Percentiles rank a stretch among this genome's conserved stretches.
Conservation (phyloP, 2,329 filamentous ascomycete species). For the Tolypocladium tropicale region DNA sequence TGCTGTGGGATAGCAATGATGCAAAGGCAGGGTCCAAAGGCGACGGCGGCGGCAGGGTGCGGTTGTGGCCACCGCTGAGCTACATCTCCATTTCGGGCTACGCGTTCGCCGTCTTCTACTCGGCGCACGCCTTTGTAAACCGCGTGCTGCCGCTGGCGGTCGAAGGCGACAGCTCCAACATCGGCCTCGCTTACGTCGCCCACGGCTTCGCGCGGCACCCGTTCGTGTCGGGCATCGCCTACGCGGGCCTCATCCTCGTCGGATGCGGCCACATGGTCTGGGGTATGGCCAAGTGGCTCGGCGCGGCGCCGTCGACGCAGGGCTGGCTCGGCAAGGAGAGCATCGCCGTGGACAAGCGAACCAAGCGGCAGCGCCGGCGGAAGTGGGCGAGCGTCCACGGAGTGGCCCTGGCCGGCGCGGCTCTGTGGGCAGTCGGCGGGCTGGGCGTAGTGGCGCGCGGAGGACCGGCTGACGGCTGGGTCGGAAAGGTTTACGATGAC, state of each 20-base stretch:
- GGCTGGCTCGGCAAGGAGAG: conserved; percentile 33
- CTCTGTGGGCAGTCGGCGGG: conserved; percentile 73
- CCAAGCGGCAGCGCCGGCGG: conserved; percentile 45
- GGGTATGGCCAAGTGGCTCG: conserved; percentile 77
- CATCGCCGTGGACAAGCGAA: conserved; percentile 36
- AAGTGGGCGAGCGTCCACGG: conserved; percentile 65
- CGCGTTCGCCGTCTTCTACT: conserved; percentile 51
- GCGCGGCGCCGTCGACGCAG: conserved; percentile 46
- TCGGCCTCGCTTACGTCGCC: conserved; percentile 72
- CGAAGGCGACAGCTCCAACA: conserved; percentile 77
- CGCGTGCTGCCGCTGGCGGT: conserved; percentile 63
- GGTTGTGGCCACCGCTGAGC: conserved; percentile 59
- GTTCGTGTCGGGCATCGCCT: conserved; percentile 55
- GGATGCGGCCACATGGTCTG: conserved; percentile 73
- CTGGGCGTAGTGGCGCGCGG: conserved; percentile 67
- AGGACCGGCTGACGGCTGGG: conserved; percentile 64
- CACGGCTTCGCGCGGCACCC: conserved; percentile 75
- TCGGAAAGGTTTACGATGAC: conserved; percentile 69
- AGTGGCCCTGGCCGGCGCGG: conserved; percentile 43
- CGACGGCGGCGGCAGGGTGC: conserved; percentile 4
- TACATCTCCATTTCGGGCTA: conserved; percentile 67
- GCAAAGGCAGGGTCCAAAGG: conserved; percentile 22
- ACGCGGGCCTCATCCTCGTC: conserved; percentile 54
- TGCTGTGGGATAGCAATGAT: conserved; percentile 18
- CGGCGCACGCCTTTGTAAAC: conserved; percentile 66